These are phyloP conservation scores for Rutstroemia sp. DNA, from an alignment of 2,329 filamentous ascomycete genomes.

Conservation along the genomic window DNA sequence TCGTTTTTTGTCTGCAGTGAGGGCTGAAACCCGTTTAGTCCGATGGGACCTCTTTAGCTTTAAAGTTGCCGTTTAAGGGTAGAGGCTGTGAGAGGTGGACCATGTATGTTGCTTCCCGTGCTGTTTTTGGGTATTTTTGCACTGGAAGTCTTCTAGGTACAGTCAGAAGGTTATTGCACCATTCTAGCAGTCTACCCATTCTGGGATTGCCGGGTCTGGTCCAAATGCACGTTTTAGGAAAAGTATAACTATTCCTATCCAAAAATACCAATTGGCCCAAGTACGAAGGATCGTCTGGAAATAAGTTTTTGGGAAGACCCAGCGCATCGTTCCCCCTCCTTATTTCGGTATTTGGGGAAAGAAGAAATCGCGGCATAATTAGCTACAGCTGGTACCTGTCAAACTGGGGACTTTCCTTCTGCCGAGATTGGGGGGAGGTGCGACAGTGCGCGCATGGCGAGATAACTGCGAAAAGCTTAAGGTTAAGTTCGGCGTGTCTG, in stretches of 20 bases:
- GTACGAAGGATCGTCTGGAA: neutral
- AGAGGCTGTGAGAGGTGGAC: neutral
- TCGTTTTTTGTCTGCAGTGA: neutral
- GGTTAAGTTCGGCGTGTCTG: too few relatives aligned
- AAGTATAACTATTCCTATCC: neutral
- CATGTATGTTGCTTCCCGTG: neutral
- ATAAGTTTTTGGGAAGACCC: too few relatives aligned
- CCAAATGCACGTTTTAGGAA: neutral
- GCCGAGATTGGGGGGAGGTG: neutral
- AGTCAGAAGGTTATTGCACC: neutral
- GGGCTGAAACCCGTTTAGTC: neutral
- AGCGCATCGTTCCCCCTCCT: neutral
- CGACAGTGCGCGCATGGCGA: neutral
- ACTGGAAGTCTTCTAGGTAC: neutral
- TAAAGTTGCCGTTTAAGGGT: neutral
- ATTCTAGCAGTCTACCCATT: neutral
- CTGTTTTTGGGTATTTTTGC: neutral
- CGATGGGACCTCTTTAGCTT: neutral
- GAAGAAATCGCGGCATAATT: neutral
- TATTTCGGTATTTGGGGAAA: neutral
- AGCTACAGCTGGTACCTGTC: neutral
- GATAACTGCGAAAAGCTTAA: neutral
- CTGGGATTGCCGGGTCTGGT: neutral
- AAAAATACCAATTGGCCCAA: neutral
- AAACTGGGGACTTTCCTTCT: neutral